Conservation (phyloP, 768 basidiomycete species). For the Suillus weaverae region DNA sequence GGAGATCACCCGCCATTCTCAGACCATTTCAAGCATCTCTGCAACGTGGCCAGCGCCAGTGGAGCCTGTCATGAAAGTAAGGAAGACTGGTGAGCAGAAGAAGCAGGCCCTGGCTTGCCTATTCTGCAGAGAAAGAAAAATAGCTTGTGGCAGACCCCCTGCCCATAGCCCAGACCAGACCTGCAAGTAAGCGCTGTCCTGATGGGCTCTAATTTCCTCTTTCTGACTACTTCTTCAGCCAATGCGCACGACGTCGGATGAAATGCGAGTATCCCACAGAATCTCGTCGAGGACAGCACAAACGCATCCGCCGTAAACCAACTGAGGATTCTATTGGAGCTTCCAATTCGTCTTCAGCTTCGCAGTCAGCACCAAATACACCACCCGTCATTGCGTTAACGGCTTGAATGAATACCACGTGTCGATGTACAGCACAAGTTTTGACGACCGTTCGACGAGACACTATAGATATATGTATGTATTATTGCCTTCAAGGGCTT, state of each 20-base stretch:
- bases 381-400: background rate
- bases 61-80: constrained; percentile 32
- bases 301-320: constrained; percentile 35
- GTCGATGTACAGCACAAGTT: background rate
- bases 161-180: constrained; percentile 37
- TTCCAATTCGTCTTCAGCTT: constrained; percentile 6
- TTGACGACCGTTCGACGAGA: background rate
- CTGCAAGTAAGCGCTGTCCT: constrained; percentile 44
- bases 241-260: constrained; percentile 47
- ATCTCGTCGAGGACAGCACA: constrained; percentile 48
- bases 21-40: constrained; percentile 19
- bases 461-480: constrained; percentile 2
- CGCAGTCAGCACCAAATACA: constrained; percentile 1
- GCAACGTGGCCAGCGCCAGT: constrained; percentile 36
- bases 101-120: constrained; percentile 48
- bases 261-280: constrained; percentile 51
- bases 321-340: constrained; percentile 23
- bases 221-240: constrained; percentile 34
- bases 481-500: background rate
- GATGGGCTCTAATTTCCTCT: constrained; percentile 11
- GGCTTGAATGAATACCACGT: constrained; percentile 3
- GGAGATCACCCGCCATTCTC: constrained; percentile 31
- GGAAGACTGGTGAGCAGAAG: constrained; percentile 39
- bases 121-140: constrained; percentile 52
- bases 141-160: constrained; percentile 47